phyloP scores from a whole-genome alignment of 352 stramenopile genomes.

The Pythium graminicola region DNA sequence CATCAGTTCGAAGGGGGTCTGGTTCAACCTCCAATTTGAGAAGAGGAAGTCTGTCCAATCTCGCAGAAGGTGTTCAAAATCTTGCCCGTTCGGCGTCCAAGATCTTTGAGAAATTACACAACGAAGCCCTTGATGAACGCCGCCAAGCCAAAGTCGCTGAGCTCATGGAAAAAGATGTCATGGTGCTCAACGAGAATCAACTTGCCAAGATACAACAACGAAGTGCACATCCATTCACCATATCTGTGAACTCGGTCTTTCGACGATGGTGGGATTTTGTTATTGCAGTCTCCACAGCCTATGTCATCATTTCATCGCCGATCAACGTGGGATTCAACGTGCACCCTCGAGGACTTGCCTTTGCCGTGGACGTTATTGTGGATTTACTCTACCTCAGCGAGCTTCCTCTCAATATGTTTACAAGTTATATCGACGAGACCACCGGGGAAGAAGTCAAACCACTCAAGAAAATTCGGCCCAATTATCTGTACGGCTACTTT shows the following conservation, averaged over 20 bases:
- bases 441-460: slow-evolving; percentile 59
- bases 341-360: slow-evolving; percentile 25
- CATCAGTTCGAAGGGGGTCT: too few relatives aligned
- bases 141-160: slow-evolving; percentile 40
- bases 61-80: slow-evolving; percentile 27
- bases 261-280: slow-evolving; percentile 58
- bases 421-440: slow-evolving; percentile 53
- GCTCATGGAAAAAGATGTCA: slow-evolving; percentile 51
- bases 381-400: slow-evolving; percentile 55
- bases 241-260: slow-evolving; percentile 55
- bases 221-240: slow-evolving; percentile 42
- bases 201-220: slow-evolving; percentile 50
- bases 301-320: slow-evolving; percentile 47
- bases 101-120: slow-evolving; percentile 35
- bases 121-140: slow-evolving; percentile 30
- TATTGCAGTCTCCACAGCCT: slow-evolving; percentile 41
- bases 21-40: neutral
- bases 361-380: slow-evolving; percentile 38
- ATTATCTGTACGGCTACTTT: slow-evolving; percentile 54
- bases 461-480: slow-evolving; percentile 42
- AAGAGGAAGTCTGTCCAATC: slow-evolving; percentile 25
- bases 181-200: slow-evolving; percentile 53
- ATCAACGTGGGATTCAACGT: slow-evolving; percentile 52
- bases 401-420: slow-evolving; percentile 56
- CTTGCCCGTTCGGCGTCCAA: slow-evolving; percentile 32